Percentiles rank a stretch among this genome's conserved stretches.
These are phyloP conservation scores for Ormosia semicastrata DNA, from an alignment of 306 rosid genomes.

Conservation along the genomic window DNA sequence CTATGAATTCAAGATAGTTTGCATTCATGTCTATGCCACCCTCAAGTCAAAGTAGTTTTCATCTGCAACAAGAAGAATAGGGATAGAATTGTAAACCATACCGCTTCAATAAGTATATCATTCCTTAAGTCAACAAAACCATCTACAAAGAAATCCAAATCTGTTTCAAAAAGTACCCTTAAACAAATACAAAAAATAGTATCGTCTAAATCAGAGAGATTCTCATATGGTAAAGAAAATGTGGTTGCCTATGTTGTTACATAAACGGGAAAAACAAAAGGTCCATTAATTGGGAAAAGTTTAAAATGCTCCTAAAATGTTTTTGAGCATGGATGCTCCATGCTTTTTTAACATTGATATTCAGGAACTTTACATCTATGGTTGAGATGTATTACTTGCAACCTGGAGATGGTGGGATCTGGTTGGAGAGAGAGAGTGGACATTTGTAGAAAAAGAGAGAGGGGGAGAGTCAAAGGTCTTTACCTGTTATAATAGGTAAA, in stretches of 20 bases:
- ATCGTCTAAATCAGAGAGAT: constrained; percentile 10
- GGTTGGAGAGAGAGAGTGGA: too few relatives aligned
- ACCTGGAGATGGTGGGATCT: too few relatives aligned
- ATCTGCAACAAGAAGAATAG: constrained; percentile 30
- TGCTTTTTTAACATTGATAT: too few relatives aligned
- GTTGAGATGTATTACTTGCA: too few relatives aligned
- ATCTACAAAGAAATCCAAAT: not conserved
- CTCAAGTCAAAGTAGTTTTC: not conserved
- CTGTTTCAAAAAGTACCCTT: not conserved
- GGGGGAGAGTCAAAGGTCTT: too few relatives aligned
- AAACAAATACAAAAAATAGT: not conserved
- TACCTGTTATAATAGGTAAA: too few relatives aligned
- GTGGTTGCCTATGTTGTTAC: not conserved
- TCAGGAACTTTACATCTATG: too few relatives aligned
- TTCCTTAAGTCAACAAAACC: constrained; percentile 8
- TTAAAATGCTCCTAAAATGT: too few relatives aligned
- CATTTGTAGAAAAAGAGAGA: too few relatives aligned
- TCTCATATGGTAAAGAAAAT: constrained; percentile 1
- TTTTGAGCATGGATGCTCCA: too few relatives aligned
- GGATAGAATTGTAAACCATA: constrained; percentile 17
- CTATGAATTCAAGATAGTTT: constrained; percentile 10
- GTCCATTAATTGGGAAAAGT: not conserved
- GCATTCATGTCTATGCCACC: constrained; percentile 4
- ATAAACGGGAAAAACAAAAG: not conserved
- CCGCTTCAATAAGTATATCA: not conserved